Base-by-base conservation (phyloP, 805 yeast species). In the Cyberlindnera xishuangbannaensis region DNA sequence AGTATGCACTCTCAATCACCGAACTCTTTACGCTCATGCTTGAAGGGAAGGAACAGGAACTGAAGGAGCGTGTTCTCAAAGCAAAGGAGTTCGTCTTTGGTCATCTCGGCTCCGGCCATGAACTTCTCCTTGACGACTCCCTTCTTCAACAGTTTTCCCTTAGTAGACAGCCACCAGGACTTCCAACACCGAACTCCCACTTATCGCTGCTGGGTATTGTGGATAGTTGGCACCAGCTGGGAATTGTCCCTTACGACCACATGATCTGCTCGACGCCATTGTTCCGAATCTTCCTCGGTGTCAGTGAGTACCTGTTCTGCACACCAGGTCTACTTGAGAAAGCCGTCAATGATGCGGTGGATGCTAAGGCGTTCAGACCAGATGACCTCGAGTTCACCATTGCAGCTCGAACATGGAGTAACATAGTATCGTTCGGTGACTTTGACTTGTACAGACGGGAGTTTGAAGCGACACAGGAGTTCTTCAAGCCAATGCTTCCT, bases 201-300 rank as follows among this genome's bases (percentile, higher is more conserved):
- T 63, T 92, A 30, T 83, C 96, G 2, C 60, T 92, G 24, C 61
- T 92, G 36, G 94, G 95, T 1, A 87, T 92, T 29, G 97, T 85
- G 2, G 97, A 92, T 58, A 79, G 92, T 51, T 92, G 98, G 98
- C 74, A 71, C 50, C 78, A 78, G 43, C 61, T 85, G 27, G 82
- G 81, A 1, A 86, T 92, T 26, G 80, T 83, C 22, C 98, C 98
- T 5, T 90, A 92, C 53, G 96, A 90, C 56, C 98, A 92, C 59
- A 88, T 90, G 61, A 88, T 90, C 39, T 90, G 97, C 54, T 84
- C 96, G 1, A 92, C 98, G 0, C 98, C 98, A 10, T 31, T 83
- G 19, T 92, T 90, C 55, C 71, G 97, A 54, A 86, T 92, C 25
- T 86, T 92, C 59, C 67, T 92, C 25, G 97, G 97, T 28, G 97